Conservation (phyloP, 2,329 filamentous ascomycete genomes). For the Exserohilum turcica region DNA sequence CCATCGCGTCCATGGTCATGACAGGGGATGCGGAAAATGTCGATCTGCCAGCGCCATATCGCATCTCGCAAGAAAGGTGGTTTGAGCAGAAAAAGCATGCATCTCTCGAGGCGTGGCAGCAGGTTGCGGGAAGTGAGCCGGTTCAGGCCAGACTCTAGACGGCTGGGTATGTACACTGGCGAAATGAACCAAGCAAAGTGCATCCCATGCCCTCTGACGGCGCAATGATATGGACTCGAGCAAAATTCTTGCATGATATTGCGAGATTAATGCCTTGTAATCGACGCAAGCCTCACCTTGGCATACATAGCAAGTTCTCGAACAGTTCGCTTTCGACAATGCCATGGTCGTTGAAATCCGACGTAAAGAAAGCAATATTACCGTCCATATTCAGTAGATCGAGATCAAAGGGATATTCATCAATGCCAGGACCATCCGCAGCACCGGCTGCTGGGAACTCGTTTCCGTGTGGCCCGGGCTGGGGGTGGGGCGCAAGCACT, state of each 20-base stretch:
- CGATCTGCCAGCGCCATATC: conserved; percentile 14
- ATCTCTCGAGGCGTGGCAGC: conserved; percentile 10
- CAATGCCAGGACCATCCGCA: not conserved
- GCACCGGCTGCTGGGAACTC: not conserved
- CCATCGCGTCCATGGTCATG: conserved; percentile 35
- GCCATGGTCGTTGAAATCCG: conserved; percentile 7
- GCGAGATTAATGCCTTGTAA: not conserved
- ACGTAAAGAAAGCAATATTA: conserved; percentile 14
- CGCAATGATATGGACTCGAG: not conserved
- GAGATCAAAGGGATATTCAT: conserved; percentile 18
- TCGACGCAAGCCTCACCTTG: not conserved
- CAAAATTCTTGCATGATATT: not conserved
- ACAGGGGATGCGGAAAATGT: conserved; percentile 7
- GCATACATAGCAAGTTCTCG: conserved; percentile 5
- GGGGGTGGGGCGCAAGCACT: not conserved
- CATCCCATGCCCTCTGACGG: not conserved
- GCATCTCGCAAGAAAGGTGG: conserved; percentile 11
- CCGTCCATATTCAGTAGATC: conserved; percentile 14
- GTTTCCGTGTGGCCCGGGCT: not conserved
- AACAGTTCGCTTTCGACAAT: conserved; percentile 13
- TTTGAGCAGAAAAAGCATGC: conserved; percentile 8
- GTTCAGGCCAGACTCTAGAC: conserved; percentile 4
- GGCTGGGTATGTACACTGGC: not conserved
- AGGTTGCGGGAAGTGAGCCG: not conserved
- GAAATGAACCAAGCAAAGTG: not conserved